phyloP scores from a whole-genome alignment of 2,329 filamentous ascomycete genomes.

The Claviceps arundinis region DNA sequence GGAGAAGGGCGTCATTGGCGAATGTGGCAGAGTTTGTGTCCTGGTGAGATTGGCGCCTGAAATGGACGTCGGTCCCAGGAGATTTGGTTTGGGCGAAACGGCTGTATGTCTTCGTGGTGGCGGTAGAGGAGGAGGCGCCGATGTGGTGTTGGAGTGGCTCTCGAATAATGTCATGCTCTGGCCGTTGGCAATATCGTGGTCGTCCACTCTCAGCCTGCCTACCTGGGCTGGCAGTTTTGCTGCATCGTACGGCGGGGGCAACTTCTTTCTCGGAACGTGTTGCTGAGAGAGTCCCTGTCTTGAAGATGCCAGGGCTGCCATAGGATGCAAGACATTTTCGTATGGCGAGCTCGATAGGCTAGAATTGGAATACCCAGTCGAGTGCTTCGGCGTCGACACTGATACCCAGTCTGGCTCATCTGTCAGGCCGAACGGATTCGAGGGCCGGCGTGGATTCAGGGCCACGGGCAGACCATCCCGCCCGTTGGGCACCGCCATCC shows the following conservation, averaged over 20 bases:
- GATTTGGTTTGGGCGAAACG: slow-evolving; percentile 6
- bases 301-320: slow-evolving; percentile 24
- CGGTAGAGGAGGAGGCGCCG: slow-evolving; percentile 19
- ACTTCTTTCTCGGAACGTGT: slow-evolving; percentile 29
- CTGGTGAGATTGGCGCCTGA: slow-evolving; percentile 11
- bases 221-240: slow-evolving; percentile 31
- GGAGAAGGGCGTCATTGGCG: slow-evolving; percentile 18
- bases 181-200: not conserved
- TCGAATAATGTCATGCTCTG: not conserved
- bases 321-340: slow-evolving; percentile 41
- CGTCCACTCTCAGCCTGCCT: slow-evolving; percentile 26
- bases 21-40: slow-evolving; percentile 14
- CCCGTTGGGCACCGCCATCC: slow-evolving; percentile 48
- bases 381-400: slow-evolving; percentile 41
- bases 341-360: slow-evolving; percentile 47
- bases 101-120: slow-evolving; percentile 32
- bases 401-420: slow-evolving; percentile 78
- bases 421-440: slow-evolving; percentile 68
- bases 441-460: slow-evolving; percentile 59
- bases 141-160: not conserved
- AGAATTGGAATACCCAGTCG: slow-evolving; percentile 40
- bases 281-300: slow-evolving; percentile 27
- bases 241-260: slow-evolving; percentile 38
- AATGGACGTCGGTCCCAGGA: not conserved
- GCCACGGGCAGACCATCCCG: slow-evolving; percentile 39